Conservation (phyloP, 352 stramenopile species). For the Globisporangium canariense region DNA sequence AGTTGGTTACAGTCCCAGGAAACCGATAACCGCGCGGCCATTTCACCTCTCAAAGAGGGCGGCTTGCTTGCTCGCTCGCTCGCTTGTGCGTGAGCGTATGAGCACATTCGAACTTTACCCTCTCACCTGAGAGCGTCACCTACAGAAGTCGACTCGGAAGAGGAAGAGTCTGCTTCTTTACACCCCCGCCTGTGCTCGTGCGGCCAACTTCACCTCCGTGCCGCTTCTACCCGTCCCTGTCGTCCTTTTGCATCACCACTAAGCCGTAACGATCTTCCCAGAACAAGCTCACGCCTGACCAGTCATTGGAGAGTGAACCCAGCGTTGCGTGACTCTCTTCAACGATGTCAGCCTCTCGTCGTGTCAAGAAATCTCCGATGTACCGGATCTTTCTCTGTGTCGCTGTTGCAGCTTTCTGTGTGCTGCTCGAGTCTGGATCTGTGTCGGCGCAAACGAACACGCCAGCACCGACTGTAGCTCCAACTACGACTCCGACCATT, state of each 20-base stretch:
- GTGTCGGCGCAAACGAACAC: neutral
- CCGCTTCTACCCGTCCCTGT: neutral
- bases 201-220: neutral
- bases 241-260: neutral
- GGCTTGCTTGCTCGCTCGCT: neutral
- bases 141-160: conserved; percentile 3
- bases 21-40: neutral
- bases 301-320: neutral
- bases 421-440: neutral
- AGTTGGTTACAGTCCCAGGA: neutral
- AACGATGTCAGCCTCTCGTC: conserved; percentile 1
- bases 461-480: neutral
- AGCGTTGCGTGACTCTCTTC: neutral
- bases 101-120: conserved; percentile 13
- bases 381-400: neutral
- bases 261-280: neutral
- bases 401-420: neutral
- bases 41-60: conserved; percentile 2
- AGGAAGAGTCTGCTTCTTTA: conserved; percentile 14
- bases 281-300: no score
- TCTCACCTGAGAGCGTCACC: conserved; percentile 14
- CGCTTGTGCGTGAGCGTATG: no score
- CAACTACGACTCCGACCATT: neutral
- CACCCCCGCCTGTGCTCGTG: neutral
- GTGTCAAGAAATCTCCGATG: neutral